These are phyloP conservation scores for Aegilops bicornis DNA, from an alignment of 176 grass and related monocot species.

Conservation along the genomic window DNA sequence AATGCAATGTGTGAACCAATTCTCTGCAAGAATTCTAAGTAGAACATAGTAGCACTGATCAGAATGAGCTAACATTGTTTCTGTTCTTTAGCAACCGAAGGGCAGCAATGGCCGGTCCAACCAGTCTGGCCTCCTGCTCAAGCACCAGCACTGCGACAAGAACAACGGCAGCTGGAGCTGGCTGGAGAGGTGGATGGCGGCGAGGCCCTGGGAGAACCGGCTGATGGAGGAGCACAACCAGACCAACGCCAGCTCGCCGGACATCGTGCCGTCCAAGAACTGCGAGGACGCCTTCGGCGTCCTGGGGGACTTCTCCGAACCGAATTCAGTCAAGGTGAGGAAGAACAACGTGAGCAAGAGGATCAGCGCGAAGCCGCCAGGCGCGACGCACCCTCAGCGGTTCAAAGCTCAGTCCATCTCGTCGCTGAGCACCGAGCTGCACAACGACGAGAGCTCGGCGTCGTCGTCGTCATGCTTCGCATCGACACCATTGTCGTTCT, in stretches of 20 bases:
- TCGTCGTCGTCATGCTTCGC: conserved; percentile 77
- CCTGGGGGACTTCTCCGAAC: conserved; percentile 49
- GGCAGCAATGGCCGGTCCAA: conserved; percentile 34
- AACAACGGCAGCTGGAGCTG: conserved; percentile 85
- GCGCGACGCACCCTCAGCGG: conserved; percentile 28
- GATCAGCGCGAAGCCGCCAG: conserved; percentile 59
- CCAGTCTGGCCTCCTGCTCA: conserved; percentile 44
- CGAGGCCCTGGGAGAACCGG: conserved; percentile 84
- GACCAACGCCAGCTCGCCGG: conserved; percentile 39
- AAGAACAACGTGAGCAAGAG: conserved; percentile 77
- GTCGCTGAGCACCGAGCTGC: conserved; percentile 76
- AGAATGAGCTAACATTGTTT: background rate
- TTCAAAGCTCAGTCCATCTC: conserved; percentile 57
- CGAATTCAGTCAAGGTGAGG: conserved; percentile 55
- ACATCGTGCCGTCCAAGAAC: conserved; percentile 33
- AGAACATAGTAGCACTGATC: too few species aligned
- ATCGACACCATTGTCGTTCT: conserved; percentile 65
- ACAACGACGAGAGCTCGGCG: conserved; percentile 72
- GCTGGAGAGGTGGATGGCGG: conserved; percentile 96
- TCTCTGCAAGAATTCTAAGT: background rate
- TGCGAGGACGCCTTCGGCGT: conserved; percentile 42
- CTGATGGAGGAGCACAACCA: conserved; percentile 85
- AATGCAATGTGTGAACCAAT: conserved; percentile 33
- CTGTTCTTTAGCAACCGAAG: conserved; percentile 46
- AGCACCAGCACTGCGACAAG: conserved; percentile 59